A percentile compares a stretch with the other conserved stretches of the same genome.
Conservation (phyloP, 78 protist species). For the Blattamonas nauphoetae region DNA sequence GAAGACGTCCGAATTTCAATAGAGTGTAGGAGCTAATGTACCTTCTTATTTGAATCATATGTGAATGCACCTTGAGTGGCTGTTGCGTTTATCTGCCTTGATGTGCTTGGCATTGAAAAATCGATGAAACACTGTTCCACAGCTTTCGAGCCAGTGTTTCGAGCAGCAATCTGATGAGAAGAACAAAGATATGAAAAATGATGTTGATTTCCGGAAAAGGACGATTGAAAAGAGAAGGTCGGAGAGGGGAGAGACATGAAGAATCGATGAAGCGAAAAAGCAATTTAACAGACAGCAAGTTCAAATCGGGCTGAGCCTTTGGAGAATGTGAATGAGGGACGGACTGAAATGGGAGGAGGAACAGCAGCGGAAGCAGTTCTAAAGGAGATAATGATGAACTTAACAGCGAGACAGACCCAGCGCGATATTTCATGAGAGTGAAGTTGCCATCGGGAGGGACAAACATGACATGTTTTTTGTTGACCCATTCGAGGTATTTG, state of each 20-base stretch:
- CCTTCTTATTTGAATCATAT: no score
- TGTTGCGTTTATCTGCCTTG: background rate
- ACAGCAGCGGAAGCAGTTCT: background rate
- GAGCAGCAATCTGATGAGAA: background rate
- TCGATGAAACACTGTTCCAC: background rate
- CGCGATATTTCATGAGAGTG: background rate
- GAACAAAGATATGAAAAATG: background rate
- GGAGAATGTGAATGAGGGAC: background rate
- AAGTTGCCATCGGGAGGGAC: constrained; percentile 11
- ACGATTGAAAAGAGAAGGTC: background rate
- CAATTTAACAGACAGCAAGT: background rate
- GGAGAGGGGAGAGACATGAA: background rate
- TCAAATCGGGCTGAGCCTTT: background rate
- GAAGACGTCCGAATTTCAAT: background rate
- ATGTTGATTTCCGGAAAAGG: background rate
- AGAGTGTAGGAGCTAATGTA: background rate
- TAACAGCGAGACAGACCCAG: no score
- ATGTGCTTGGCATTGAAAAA: background rate
- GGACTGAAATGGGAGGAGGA: background rate
- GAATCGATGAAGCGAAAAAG: background rate
- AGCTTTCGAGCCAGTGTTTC: background rate
- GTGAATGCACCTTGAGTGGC: background rate
- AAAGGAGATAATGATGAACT: no score
- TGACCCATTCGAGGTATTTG: background rate
- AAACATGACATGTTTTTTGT: background rate